phyloP scores from a whole-genome alignment of 176 grass and related monocot species.

The Aechmea fasciata region DNA sequence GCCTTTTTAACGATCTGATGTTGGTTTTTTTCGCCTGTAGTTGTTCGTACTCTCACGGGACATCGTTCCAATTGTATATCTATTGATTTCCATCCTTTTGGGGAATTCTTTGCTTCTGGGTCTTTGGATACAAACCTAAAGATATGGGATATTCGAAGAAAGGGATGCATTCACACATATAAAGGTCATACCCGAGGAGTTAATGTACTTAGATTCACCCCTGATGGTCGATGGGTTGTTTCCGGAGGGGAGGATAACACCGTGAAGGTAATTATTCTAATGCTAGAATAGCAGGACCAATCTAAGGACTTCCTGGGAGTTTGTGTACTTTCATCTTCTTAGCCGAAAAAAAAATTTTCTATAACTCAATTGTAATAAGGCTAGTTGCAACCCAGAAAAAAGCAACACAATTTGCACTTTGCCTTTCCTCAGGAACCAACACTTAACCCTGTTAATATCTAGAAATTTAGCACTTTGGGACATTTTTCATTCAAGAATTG shows the following conservation, averaged over 20 bases:
- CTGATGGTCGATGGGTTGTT: constrained; percentile 94
- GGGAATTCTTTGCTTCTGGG: constrained; percentile 84
- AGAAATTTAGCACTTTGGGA: too few relatives aligned
- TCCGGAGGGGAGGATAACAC: constrained; percentile 63
- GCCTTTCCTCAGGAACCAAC: too few relatives aligned
- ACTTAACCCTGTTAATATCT: too few relatives aligned
- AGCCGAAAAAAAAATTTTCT: too few relatives aligned
- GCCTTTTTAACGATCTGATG: not conserved
- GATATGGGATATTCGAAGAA: constrained; percentile 88
- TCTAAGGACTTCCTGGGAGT: not conserved
- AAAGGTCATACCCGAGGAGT: constrained; percentile 77
- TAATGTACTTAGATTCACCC: constrained; percentile 74
- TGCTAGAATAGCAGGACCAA: not conserved
- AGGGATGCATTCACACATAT: constrained; percentile 88
- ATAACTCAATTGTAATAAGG: too few relatives aligned
- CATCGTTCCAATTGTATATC: constrained; percentile 77
- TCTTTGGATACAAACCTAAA: constrained; percentile 94
- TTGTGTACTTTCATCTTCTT: not conserved
- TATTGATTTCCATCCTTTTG: constrained; percentile 92
- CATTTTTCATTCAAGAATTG: too few relatives aligned
- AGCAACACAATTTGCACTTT: too few relatives aligned
- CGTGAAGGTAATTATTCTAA: constrained; percentile 47
- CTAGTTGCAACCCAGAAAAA: too few relatives aligned
- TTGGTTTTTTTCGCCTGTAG: constrained; percentile 27
- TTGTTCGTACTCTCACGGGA: constrained; percentile 76